phyloP scores from a whole-genome alignment of 306 rosid species.

The Prinsepia uniflora region DNA sequence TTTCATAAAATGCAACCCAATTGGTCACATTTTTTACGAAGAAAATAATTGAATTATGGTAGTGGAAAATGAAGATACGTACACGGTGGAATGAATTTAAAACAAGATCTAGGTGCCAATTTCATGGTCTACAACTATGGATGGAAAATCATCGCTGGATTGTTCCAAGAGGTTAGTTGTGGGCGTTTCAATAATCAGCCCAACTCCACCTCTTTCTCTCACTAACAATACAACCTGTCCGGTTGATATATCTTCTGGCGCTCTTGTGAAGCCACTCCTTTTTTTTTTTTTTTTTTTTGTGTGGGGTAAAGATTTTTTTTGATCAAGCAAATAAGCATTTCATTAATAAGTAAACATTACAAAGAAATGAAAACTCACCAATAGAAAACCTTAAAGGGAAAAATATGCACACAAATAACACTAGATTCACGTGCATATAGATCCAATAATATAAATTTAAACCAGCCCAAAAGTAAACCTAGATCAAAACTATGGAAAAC shows the following conservation, averaged over 20 bases:
- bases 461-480: too few relatives aligned
- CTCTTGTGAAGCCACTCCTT: conserved; percentile 23
- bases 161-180: conserved; percentile 16
- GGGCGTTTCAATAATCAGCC: conserved; percentile 30
- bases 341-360: too few relatives aligned
- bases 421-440: too few relatives aligned
- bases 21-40: neutral
- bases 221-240: conserved; percentile 3
- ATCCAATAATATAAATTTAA: too few relatives aligned
- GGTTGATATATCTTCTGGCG: neutral
- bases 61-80: neutral
- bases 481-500: too few relatives aligned
- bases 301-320: too few relatives aligned
- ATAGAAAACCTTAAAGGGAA: too few relatives aligned
- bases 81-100: conserved; percentile 24
- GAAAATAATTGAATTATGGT: neutral
- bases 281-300: too few relatives aligned
- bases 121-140: conserved; percentile 25
- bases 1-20: neutral
- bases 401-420: too few relatives aligned
- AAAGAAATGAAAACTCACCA: too few relatives aligned
- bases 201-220: conserved; percentile 27
- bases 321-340: too few relatives aligned
- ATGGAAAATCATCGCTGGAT: conserved; percentile 19
- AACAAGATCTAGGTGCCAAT: conserved; percentile 26